Evolutionary conservation across 768 basidiomycete species (phyloP).

Genomic region (Termitomyces sp.): DNA sequence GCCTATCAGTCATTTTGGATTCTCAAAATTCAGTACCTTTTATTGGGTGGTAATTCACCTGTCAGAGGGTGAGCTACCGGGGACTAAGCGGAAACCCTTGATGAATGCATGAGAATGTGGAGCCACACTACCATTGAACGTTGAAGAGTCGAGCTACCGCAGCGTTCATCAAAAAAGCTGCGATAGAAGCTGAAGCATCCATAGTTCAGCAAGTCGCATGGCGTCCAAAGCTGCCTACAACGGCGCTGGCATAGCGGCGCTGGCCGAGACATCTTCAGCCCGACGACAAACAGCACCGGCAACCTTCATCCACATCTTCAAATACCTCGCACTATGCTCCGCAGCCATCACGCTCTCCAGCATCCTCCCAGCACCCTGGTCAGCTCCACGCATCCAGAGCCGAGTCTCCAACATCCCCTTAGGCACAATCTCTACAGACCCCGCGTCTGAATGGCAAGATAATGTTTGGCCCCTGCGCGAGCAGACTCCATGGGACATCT

Average conservation of each 20-base stretch:
- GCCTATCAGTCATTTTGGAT: background rate
- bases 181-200: background rate
- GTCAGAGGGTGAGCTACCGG: too few species aligned
- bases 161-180: too few species aligned
- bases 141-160: too few species aligned
- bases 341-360: slow-evolving; percentile 27
- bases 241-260: background rate
- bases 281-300: slow-evolving; percentile 4
- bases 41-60: too few species aligned
- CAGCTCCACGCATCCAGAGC: slow-evolving; percentile 15
- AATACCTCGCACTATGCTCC: slow-evolving; percentile 23
- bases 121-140: too few species aligned
- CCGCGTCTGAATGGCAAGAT: slow-evolving; percentile 38
- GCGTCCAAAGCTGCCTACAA: slow-evolving; percentile 7
- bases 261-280: background rate
- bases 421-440: slow-evolving; percentile 18
- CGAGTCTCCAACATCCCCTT: slow-evolving; percentile 15
- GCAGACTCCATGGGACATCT: slow-evolving; percentile 67
- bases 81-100: too few species aligned
- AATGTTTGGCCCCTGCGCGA: slow-evolving; percentile 60
- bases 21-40: background rate
- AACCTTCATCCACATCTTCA: slow-evolving; percentile 12
- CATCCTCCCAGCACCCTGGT: slow-evolving; percentile 30
- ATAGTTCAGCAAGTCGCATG: background rate
- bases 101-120: background rate